A percentile compares a stretch with the other conserved stretches of the same genome.
Conservation (phyloP, 2,329 filamentous ascomycete species). For the Coniella lustricola region DNA sequence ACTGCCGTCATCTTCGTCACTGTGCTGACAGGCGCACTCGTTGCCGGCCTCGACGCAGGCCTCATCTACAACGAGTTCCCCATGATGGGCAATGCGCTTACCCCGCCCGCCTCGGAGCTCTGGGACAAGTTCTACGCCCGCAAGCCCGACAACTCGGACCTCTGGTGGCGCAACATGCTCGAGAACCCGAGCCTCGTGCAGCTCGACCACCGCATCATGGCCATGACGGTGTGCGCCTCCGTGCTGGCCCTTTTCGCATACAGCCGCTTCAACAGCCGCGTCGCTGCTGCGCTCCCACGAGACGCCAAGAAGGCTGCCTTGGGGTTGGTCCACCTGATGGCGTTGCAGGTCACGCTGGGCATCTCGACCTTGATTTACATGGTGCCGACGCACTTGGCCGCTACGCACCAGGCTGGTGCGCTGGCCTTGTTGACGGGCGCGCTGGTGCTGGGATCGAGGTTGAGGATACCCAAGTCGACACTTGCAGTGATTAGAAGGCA, state of each 20-base stretch:
- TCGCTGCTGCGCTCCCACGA: slow-evolving; percentile 52
- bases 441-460: slow-evolving; percentile 68
- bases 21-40: slow-evolving; percentile 86
- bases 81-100: slow-evolving; percentile 78
- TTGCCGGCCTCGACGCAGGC: slow-evolving; percentile 90
- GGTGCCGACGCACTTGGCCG: slow-evolving; percentile 80
- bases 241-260: slow-evolving; percentile 78
- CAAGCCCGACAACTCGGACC: slow-evolving; percentile 67
- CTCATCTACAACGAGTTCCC: slow-evolving; percentile 99
- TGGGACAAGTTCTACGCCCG: slow-evolving; percentile 82
- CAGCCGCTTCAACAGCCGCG: slow-evolving; percentile 57
- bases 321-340: slow-evolving; percentile 77
- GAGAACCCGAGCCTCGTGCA: slow-evolving; percentile 96
- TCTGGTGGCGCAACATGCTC: slow-evolving; percentile 96
- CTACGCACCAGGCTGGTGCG: slow-evolving; percentile 86
- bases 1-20: slow-evolving; percentile 76
- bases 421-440: slow-evolving; percentile 78
- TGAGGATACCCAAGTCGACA: slow-evolving; percentile 65
- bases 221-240: slow-evolving; percentile 78
- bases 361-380: slow-evolving; percentile 91
- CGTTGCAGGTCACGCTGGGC: slow-evolving; percentile 75
- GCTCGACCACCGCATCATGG: slow-evolving; percentile 88
- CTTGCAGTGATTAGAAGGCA: slow-evolving; percentile 52
- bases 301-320: slow-evolving; percentile 62
- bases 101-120: slow-evolving; percentile 76